Base-by-base conservation (phyloP, 768 basidiomycete genomes). In the Gyrodon lividus region DNA sequence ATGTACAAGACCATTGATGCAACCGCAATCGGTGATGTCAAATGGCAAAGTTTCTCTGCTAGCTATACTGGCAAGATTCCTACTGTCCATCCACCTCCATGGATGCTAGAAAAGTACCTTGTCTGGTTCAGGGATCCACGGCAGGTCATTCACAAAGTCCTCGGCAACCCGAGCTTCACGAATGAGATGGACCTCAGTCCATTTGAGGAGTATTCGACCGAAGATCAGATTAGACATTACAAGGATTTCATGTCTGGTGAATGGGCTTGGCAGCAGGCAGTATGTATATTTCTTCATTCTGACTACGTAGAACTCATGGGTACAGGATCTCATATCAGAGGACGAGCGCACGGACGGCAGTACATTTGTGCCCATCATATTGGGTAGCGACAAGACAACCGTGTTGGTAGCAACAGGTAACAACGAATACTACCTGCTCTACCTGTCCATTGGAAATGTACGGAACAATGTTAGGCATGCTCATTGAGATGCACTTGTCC, bases 261-360 rank as follows among this genome's bases (percentile, higher is more conserved):
- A 14, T 70, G 64, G 68, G 63, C 56, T 2, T 68, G 62, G 63
- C 26, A 55, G 14, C 60, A 67, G 44, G 67, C 60, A 4, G 74
- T 75, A 60, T 6, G 65, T 66, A 31, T 31, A 12, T 31, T 31
- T 31, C 30, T 31, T 10, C 10, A 12, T 31, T 31, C 30, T 31
- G 9, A 31, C 30, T 31, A 31, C 12, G 10, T 31, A 31, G 30
- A 31, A 13, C 30, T 31, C 30, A 31, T 31, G 30, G 30, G 26
- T 17, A 26, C 26, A 58, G 41, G 56, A 55, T 31, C 44, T 30
- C 17, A 45, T 53, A 10, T 42, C 47, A 34, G 46, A 67, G n/a
- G 52, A 58, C 42, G 13, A 34, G 1, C 5, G 22, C 2, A 49
- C 51, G 0, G 52, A 62, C 17, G 58, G 61, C 2, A 43, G 40